Conservation (phyloP, 2,329 filamentous ascomycete species). For the Lasiodiplodia sp. region DNA sequence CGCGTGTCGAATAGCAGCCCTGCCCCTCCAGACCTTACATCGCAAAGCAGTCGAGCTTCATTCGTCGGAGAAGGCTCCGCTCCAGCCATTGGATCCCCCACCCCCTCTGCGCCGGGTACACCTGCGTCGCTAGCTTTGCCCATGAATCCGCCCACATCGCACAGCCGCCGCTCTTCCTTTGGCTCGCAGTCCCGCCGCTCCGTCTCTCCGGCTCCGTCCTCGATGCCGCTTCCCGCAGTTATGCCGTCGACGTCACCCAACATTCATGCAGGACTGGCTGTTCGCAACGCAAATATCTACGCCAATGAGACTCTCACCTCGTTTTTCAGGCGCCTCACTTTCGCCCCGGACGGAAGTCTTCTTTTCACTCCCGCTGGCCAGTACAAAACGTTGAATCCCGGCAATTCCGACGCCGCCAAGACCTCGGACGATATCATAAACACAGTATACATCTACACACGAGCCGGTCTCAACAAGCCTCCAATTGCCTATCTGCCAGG, state of each 20-base stretch:
- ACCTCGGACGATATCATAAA: slow-evolving; percentile 87
- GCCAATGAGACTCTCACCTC: slow-evolving; percentile 97
- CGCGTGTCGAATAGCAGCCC: slow-evolving; percentile 92
- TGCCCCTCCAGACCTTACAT: slow-evolving; percentile 79
- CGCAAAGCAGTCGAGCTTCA: slow-evolving; percentile 65
- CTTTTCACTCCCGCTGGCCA: slow-evolving; percentile 94
- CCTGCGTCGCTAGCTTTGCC: slow-evolving; percentile 87
- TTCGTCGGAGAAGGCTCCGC: slow-evolving; percentile 64
- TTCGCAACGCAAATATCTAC: slow-evolving; percentile 89
- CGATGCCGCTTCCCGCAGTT: slow-evolving; percentile 90
- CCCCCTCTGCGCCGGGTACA: slow-evolving; percentile 89
- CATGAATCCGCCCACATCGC: slow-evolving; percentile 96
- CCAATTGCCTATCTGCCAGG: slow-evolving; percentile 94
- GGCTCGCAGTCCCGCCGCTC: slow-evolving; percentile 77
- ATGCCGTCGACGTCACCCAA: slow-evolving; percentile 94
- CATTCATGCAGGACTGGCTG: slow-evolving; percentile 65
- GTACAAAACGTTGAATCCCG: slow-evolving; percentile 80
- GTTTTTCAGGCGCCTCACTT: slow-evolving; percentile 92
- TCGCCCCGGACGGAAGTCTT: slow-evolving; percentile 93
- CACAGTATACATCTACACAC: slow-evolving; percentile 97
- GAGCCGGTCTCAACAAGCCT: slow-evolving; percentile 95
- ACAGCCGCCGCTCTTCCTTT: slow-evolving; percentile 94
- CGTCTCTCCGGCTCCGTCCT: slow-evolving; percentile 83
- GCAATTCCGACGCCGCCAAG: slow-evolving; percentile 72
- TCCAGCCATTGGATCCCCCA: slow-evolving; percentile 77